Evolutionary conservation across 495 filamentous ascomycete genomes (phyloP).

Genomic region (Cryomyces minteri): DNA sequence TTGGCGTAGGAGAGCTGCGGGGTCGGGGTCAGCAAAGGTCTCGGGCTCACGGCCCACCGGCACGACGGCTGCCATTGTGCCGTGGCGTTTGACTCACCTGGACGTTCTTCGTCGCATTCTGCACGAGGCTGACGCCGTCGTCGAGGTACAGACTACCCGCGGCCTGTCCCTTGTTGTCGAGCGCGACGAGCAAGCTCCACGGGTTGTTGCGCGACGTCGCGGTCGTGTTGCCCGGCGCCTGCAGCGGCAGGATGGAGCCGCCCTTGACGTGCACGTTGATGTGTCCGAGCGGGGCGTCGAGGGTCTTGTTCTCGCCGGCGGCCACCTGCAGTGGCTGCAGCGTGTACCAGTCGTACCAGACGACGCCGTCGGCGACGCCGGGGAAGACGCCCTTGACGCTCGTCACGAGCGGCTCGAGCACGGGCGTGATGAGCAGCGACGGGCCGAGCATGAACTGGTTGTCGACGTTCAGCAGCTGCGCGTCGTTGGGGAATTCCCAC

Average conservation of each 20-base stretch:
- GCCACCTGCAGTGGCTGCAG: constrained; percentile 31
- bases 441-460: constrained; percentile 64
- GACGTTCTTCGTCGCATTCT: constrained; percentile 37
- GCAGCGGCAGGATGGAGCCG: constrained; percentile 47
- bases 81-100: constrained; percentile 19
- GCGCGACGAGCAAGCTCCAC: constrained; percentile 50
- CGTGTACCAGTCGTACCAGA: constrained; percentile 80
- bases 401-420: constrained; percentile 43
- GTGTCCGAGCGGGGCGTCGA: constrained; percentile 56
- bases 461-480: constrained; percentile 44
- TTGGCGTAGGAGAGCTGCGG: constrained; percentile 4
- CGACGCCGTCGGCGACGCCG: constrained; percentile 36
- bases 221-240: constrained; percentile 55
- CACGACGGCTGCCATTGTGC: background rate
- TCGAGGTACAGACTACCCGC: constrained; percentile 59
- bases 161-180: constrained; percentile 37
- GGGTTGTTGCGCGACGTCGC: constrained; percentile 42
- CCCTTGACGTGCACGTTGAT: constrained; percentile 65
- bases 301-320: constrained; percentile 48
- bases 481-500: constrained; percentile 74
- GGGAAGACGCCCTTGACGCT: constrained; percentile 65
- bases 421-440: constrained; percentile 53
- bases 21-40: background rate
- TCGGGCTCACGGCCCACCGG: no score
- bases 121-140: constrained; percentile 58